Base-by-base conservation (phyloP, 228 moss, liverwort and hornwort genomes). In the Sphagnum fallax region DNA sequence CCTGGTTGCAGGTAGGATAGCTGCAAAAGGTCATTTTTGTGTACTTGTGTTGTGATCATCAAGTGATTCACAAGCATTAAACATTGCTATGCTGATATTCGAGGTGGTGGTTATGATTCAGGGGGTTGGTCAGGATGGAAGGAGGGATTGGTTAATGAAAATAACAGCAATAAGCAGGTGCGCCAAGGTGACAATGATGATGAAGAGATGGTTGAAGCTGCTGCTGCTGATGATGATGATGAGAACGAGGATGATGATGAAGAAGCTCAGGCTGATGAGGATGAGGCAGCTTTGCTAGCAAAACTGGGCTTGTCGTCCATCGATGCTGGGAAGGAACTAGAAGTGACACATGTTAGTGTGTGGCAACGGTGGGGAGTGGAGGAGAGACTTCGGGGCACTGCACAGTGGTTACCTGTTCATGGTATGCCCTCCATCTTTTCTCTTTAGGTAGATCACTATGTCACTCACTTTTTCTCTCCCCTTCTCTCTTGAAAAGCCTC, bases 51-150 rank as follows among this genome's bases (percentile, higher is more conserved):
- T 32, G 32, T 32, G 32, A 32, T 32, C 32, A 32, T 32, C 32
- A 32, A 32, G 32, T 32, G 32, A 32, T 32, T 32, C 32, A 3
- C 32, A 32, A 32, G 2, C 32, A 32, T 32, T 32, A 32, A 32
- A 32, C 1, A 32, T 32, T 32, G 32, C 32, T 2, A 32, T 32
- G 32, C 32, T 32, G 32, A 32, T 32, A 32, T 32, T 32, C 32
- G 2, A 32, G 32, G 32, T 32, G 32, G 32, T 32, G 55, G 3
- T 50, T 71, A 64, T 60, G 73, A 55, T 55, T 72, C 76, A 89
- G 97, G 97, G 60, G 98, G 94, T 64, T 98, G 98, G 98, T 87
- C 92, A 65, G 98, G 98, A 62, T 98, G 98, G 98, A 82, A 89
- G 62, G 85, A 85, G 64, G 82, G 74, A 70, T 70, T 70, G 48